A percentile compares a stretch with the other conserved stretches of the same genome.
phyloP scores from a whole-genome alignment of 495 filamentous ascomycete species.

The Xanthoparmelia taractica region DNA sequence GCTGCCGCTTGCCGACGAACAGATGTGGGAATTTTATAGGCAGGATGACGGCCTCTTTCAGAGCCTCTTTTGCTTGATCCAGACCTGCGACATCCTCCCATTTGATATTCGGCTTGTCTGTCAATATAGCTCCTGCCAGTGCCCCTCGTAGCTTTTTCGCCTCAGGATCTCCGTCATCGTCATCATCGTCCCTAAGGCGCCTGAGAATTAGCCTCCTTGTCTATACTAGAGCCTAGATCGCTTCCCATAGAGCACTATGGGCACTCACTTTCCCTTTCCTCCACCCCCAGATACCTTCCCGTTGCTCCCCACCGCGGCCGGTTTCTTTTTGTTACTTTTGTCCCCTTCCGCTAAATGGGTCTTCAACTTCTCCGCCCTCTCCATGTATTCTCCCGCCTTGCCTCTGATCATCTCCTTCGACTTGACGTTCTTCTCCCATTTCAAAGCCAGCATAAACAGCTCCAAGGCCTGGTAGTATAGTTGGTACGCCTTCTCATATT shows the following conservation, averaged over 20 bases:
- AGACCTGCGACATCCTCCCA: conserved; percentile 99
- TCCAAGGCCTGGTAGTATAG: conserved; percentile 89
- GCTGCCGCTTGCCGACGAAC: conserved; percentile 93
- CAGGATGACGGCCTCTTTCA: conserved; percentile 95
- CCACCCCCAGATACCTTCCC: conserved; percentile 66
- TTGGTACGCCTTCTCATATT: conserved; percentile 95
- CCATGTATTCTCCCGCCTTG: conserved; percentile 95
- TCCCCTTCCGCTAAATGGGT: conserved; percentile 72
- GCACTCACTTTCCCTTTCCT: conserved; percentile 54
- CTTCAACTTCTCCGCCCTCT: conserved; percentile 95
- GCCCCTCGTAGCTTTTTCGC: conserved; percentile 89
- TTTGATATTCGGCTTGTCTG: conserved; percentile 87
- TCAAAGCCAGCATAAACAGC: conserved; percentile 91
- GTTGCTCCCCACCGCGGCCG: conserved; percentile 77
- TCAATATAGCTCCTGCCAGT: conserved; percentile 82
- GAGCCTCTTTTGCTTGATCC: conserved; percentile 87
- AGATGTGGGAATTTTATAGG: conserved; percentile 98
- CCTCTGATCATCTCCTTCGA: conserved; percentile 94
- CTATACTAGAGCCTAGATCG: background rate
- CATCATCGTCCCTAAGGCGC: conserved; percentile 46
- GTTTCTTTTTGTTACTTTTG: conserved; percentile 62
- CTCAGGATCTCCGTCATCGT: conserved; percentile 73
- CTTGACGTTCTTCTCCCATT: conserved; percentile 97
- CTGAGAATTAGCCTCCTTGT: background rate
- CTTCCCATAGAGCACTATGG: background rate